Evolutionary conservation across 2,329 filamentous ascomycete species (phyloP).

Genomic region (Ceratocystis ficicola): DNA sequence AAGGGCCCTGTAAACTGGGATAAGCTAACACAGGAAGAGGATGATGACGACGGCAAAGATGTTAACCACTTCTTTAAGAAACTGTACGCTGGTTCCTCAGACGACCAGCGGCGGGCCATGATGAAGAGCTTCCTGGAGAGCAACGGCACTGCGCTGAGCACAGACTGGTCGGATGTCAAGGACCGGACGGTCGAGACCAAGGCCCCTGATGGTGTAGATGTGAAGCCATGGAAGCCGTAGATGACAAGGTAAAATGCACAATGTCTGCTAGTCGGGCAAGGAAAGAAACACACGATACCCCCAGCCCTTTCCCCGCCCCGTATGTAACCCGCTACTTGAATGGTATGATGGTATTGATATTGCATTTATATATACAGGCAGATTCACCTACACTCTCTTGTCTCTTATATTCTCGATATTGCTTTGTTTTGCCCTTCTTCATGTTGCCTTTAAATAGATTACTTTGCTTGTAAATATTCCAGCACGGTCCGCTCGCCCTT

Average conservation of each 20-base stretch:
- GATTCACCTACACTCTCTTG: too few relatives aligned
- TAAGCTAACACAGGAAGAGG: conserved; percentile 46
- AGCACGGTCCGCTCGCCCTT: conserved; percentile 16
- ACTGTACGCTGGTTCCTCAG: conserved; percentile 62
- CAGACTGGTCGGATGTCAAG: conserved; percentile 76
- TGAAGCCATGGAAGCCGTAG: conserved; percentile 51
- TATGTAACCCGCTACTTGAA: not conserved
- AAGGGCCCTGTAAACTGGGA: conserved; percentile 88
- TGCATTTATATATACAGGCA: not conserved
- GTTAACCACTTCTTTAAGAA: conserved; percentile 83
- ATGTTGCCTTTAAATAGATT: not conserved
- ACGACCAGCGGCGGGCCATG: conserved; percentile 83
- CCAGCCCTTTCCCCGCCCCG: not conserved
- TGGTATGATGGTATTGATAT: not conserved
- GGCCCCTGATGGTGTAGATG: conserved; percentile 66
- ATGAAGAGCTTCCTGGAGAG: conserved; percentile 95
- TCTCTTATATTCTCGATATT: too few relatives aligned
- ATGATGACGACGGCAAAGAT: conserved; percentile 42
- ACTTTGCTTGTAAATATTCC: conserved; percentile 18
- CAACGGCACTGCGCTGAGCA: conserved; percentile 83
- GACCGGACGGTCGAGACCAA: conserved; percentile 56
- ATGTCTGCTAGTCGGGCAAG: not conserved
- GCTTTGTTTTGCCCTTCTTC: too few relatives aligned
- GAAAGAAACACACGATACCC: not conserved
- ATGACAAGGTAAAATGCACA: not conserved